phyloP scores from a whole-genome alignment of 106 monocot genomes.

The Dioscorea alata region DNA sequence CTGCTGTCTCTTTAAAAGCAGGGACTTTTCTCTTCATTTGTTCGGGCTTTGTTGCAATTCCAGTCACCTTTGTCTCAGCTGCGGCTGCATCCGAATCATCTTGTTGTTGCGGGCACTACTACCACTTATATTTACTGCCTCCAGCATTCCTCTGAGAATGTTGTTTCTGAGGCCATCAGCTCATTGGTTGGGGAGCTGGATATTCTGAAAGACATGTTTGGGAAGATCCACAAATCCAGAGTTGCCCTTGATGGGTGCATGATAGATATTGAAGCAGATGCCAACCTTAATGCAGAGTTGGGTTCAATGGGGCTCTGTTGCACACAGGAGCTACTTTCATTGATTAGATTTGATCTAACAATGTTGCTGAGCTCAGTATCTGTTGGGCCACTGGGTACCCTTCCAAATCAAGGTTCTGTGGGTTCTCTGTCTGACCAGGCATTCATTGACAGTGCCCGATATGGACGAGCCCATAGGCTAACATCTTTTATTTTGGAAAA shows the following conservation, averaged over 20 bases:
- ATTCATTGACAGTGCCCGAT: slow-evolving; percentile 6
- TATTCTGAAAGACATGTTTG: slow-evolving; percentile 47
- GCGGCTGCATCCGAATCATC: slow-evolving; percentile 77
- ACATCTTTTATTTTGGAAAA: slow-evolving; percentile 53
- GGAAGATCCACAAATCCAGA: slow-evolving; percentile 6
- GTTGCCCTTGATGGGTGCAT: not conserved
- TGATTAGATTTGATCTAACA: slow-evolving; percentile 86
- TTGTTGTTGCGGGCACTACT: slow-evolving; percentile 55
- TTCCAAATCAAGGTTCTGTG: no score
- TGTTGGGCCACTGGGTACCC: slow-evolving; percentile 11
- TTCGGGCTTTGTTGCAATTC: slow-evolving; percentile 53
- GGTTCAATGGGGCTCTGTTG: slow-evolving; percentile 18
- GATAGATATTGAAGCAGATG: slow-evolving; percentile 7
- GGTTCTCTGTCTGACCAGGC: slow-evolving; percentile 8
- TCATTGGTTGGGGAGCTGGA: slow-evolving; percentile 69
- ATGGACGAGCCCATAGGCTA: slow-evolving; percentile 32
- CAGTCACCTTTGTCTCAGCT: slow-evolving; percentile 62
- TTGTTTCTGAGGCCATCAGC: slow-evolving; percentile 51
- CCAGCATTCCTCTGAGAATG: slow-evolving; percentile 45
- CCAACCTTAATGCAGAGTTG: slow-evolving; percentile 3
- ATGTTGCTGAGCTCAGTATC: slow-evolving; percentile 42
- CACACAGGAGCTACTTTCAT: slow-evolving; percentile 64
- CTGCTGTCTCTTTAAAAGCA: slow-evolving; percentile 65
- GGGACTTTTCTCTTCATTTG: slow-evolving; percentile 52
- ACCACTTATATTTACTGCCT: slow-evolving; percentile 73